A percentile compares a stretch with the other conserved stretches of the same genome.
phyloP scores from a whole-genome alignment of 208 protist species.

The Acanthamoeba comandoni region DNA sequence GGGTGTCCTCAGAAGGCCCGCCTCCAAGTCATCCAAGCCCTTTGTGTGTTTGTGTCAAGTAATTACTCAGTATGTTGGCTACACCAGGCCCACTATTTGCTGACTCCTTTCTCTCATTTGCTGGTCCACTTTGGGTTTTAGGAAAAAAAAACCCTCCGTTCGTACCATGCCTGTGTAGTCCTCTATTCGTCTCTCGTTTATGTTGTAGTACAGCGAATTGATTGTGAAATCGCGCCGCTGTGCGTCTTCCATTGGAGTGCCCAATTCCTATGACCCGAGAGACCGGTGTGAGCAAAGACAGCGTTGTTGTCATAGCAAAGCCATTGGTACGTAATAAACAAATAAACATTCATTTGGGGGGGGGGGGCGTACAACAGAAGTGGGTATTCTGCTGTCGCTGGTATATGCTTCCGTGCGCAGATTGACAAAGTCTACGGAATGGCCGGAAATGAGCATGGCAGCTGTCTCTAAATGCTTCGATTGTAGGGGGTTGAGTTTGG shows the following conservation, averaged over 20 bases:
- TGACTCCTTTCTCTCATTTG: too few relatives aligned
- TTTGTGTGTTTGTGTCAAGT: constrained; percentile 49
- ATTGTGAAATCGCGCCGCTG: constrained; percentile 97
- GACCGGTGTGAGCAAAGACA: too few relatives aligned
- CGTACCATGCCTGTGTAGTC: constrained; percentile 92
- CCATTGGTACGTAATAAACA: too few relatives aligned
- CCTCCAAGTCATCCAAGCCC: constrained; percentile 92
- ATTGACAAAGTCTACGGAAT: constrained; percentile 95
- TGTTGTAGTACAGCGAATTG: constrained; percentile 98
- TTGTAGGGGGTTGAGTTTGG: constrained; percentile 95
- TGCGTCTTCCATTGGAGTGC: constrained; percentile 93
- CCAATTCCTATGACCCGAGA: constrained; percentile 78
- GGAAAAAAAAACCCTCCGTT: too few relatives aligned
- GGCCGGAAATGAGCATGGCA: constrained; percentile 88
- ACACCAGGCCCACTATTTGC: too few relatives aligned
- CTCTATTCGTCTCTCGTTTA: constrained; percentile 94
- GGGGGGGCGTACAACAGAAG: not conserved
- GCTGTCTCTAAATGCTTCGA: constrained; percentile 98
- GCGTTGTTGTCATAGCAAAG: too few relatives aligned
- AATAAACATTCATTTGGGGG: too few relatives aligned
- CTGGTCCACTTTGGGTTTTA: too few relatives aligned
- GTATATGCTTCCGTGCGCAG: constrained; percentile 95
- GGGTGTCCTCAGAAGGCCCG: constrained; percentile 91
- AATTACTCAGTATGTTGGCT: too few relatives aligned
- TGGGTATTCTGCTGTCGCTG: constrained; percentile 91